These are phyloP conservation scores for Irineochytrium annulatum DNA, from an alignment of 192 early-diverging fungal genomes.

Conservation along the genomic window DNA sequence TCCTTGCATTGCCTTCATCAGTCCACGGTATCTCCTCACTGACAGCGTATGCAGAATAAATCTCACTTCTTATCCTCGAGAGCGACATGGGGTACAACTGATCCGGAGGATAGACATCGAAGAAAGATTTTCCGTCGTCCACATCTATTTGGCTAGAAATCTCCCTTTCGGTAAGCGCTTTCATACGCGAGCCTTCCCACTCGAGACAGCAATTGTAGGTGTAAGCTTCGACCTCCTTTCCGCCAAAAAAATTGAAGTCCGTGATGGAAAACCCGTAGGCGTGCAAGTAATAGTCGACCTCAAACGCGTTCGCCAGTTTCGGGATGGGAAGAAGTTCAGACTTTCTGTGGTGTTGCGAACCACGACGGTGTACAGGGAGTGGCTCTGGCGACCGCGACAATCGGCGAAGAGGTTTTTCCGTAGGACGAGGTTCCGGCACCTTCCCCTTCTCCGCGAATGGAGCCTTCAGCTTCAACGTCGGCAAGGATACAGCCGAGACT, in stretches of 20 bases:
- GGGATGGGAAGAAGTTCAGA: background rate
- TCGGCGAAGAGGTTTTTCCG: background rate
- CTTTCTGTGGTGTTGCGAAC: background rate
- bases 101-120: background rate
- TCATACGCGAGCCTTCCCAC: too few relatives aligned
- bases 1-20: background rate
- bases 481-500: background rate
- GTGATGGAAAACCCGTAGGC: slow-evolving; percentile 6
- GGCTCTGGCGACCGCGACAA: slow-evolving; percentile 22
- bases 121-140: too few relatives aligned
- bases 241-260: background rate
- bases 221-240: background rate
- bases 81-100: background rate
- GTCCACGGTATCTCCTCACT: background rate
- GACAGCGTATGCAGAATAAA: background rate
- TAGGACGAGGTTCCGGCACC: background rate
- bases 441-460: background rate
- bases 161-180: too few relatives aligned
- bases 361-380: background rate
- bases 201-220: background rate
- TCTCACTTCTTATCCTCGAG: background rate
- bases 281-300: slow-evolving; percentile 17
- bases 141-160: background rate
- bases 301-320: slow-evolving; percentile 20
- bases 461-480: background rate